Percentiles rank a stretch among this genome's conserved stretches.
These are phyloP conservation scores for Coemansia sp. DNA, from an alignment of 192 early-diverging fungal genomes.

Conservation along the genomic window DNA sequence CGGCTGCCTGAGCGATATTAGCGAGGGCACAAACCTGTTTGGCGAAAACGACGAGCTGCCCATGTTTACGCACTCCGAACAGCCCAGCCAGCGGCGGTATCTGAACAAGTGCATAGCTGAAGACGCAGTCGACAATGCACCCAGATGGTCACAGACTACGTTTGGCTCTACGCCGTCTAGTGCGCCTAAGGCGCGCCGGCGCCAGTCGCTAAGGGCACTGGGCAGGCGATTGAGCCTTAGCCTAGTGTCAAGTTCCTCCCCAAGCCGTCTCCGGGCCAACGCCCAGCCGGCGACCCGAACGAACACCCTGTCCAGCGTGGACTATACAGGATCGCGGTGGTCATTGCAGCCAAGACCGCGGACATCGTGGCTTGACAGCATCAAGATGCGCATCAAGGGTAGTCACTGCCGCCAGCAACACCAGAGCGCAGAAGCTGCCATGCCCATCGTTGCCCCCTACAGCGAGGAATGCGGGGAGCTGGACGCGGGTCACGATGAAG, in stretches of 20 bases:
- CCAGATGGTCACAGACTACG: neutral
- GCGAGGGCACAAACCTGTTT: conserved; percentile 11
- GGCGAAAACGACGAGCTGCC: neutral
- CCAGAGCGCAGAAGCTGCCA: neutral
- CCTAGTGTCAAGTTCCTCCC: neutral
- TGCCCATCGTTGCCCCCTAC: neutral
- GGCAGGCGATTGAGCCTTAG: conserved; percentile 27
- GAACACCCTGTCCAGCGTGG: neutral
- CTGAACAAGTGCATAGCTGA: conserved; percentile 18
- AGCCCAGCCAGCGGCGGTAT: conserved; percentile 16
- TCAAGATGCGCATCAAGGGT: conserved; percentile 14
- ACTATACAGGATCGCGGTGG: conserved; percentile 5
- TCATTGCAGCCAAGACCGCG: conserved; percentile 1
- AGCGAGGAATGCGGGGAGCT: neutral
- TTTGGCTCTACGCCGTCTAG: neutral
- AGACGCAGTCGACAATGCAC: neutral
- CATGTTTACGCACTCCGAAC: neutral
- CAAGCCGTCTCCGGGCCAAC: neutral
- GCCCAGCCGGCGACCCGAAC: neutral
- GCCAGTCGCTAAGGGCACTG: conserved; percentile 19
- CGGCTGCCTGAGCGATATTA: conserved; percentile 34
- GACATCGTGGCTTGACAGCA: conserved; percentile 31
- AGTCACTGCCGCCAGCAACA: neutral
- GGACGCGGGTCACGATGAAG: neutral
- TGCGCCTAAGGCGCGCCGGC: neutral